phyloP scores from a whole-genome alignment of 768 basidiomycete species.

The Leucosporidium scottii region DNA sequence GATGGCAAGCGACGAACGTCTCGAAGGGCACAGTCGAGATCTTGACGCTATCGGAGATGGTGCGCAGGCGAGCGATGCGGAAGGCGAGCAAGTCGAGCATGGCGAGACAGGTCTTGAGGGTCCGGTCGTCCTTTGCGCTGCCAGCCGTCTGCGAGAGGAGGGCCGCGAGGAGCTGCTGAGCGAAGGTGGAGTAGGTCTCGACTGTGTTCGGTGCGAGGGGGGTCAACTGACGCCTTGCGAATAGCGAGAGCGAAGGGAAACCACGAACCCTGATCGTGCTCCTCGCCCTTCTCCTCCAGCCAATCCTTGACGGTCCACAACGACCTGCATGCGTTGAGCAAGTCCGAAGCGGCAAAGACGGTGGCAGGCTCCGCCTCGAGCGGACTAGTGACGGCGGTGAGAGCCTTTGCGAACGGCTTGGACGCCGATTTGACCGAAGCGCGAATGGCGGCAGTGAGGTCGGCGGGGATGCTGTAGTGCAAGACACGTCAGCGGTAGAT shows the following conservation, averaged over 20 bases:
- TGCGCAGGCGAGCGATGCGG: slow-evolving; percentile 5
- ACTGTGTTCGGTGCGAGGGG: neutral
- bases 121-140: neutral
- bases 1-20: slow-evolving; percentile 12
- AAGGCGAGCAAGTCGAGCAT: slow-evolving; percentile 14
- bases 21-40: slow-evolving; percentile 6
- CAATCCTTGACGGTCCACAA: slow-evolving; percentile 7
- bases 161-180: neutral
- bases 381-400: neutral
- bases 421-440: neutral
- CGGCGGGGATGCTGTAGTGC: neutral
- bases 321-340: slow-evolving; percentile 2
- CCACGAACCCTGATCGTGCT: neutral
- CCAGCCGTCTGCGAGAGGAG: neutral
- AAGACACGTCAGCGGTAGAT: neutral
- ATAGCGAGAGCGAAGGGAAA: too few relatives aligned
- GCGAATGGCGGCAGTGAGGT: neutral
- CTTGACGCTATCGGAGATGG: neutral
- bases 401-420: slow-evolving; percentile 9
- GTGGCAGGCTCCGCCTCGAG: neutral
- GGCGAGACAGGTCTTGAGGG: neutral
- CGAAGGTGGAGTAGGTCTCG: neutral
- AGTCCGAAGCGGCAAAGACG: neutral
- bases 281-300: neutral
- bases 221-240: neutral